Conservation (phyloP, 2,329 filamentous ascomycete species). For the Zymoseptoria pseudotritici region DNA sequence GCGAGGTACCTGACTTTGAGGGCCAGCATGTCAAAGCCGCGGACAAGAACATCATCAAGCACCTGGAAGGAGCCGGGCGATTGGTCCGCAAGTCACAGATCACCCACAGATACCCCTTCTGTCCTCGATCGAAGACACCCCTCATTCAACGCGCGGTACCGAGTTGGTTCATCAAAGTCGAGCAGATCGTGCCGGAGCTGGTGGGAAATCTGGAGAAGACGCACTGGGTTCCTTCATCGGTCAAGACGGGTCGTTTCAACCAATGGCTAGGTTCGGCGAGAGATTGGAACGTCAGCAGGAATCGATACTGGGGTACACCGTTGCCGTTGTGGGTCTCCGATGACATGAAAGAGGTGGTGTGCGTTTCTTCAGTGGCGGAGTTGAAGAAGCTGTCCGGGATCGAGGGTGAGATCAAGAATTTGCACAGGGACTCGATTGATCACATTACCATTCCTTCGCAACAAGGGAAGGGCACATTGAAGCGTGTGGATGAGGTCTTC, state of each 20-base stretch:
- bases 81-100: slow-evolving; percentile 80
- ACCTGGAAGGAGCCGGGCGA: slow-evolving; percentile 68
- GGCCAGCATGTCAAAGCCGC: slow-evolving; percentile 87
- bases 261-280: slow-evolving; percentile 87
- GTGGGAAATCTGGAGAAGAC: slow-evolving; percentile 82
- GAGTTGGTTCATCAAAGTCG: slow-evolving; percentile 90
- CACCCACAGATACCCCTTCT: slow-evolving; percentile 88
- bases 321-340: slow-evolving; percentile 89
- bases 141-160: slow-evolving; percentile 88
- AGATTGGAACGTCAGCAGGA: slow-evolving; percentile 93
- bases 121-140: slow-evolving; percentile 88
- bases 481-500: slow-evolving; percentile 79
- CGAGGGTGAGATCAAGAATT: slow-evolving; percentile 70
- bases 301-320: slow-evolving; percentile 92
- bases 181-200: slow-evolving; percentile 77
- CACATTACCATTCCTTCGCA: slow-evolving; percentile 89
- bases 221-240: slow-evolving; percentile 84
- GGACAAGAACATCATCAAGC: slow-evolving; percentile 87
- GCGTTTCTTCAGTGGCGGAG: slow-evolving; percentile 76
- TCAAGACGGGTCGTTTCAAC: slow-evolving; percentile 85
- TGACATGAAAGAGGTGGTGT: slow-evolving; percentile 78
- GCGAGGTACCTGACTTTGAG: slow-evolving; percentile 68
- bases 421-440: slow-evolving; percentile 90
- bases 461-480: slow-evolving; percentile 74
- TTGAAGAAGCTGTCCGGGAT: slow-evolving; percentile 82